Conservation (phyloP, 2,329 filamentous ascomycete species). For the Talaromyces pinophilus region DNA sequence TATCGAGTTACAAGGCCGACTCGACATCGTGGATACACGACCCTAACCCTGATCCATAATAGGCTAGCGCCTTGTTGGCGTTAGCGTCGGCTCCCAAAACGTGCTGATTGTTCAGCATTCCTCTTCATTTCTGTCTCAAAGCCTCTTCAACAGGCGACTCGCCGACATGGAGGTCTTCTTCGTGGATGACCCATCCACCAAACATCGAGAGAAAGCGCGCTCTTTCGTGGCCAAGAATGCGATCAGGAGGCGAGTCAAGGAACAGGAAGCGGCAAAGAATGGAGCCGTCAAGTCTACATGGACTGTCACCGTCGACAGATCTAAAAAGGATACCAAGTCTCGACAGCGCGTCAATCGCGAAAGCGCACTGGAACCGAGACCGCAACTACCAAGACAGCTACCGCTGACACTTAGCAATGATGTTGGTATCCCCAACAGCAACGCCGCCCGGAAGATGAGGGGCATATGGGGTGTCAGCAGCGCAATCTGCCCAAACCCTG, state of each 20-base stretch:
- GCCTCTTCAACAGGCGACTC: background rate
- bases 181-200: constrained; percentile 6
- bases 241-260: constrained; percentile 10
- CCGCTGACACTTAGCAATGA: background rate
- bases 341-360: background rate
- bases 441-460: background rate
- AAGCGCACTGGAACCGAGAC: background rate
- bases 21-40: background rate
- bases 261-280: constrained; percentile 15
- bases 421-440: background rate
- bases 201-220: constrained; percentile 12
- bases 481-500: constrained; percentile 13
- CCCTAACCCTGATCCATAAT: background rate
- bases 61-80: background rate
- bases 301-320: background rate
- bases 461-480: constrained; percentile 19
- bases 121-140: background rate
- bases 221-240: constrained; percentile 19
- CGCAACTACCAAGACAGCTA: background rate
- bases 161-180: constrained; percentile 17
- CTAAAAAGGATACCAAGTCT: background rate
- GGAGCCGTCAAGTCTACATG: background rate
- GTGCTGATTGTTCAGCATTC: background rate
- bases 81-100: background rate
- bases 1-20: background rate